A percentile compares a stretch with the other conserved stretches of the same genome.
Conservation (phyloP, 1,284 basidiomycete species). For the Irpex sp. region DNA sequence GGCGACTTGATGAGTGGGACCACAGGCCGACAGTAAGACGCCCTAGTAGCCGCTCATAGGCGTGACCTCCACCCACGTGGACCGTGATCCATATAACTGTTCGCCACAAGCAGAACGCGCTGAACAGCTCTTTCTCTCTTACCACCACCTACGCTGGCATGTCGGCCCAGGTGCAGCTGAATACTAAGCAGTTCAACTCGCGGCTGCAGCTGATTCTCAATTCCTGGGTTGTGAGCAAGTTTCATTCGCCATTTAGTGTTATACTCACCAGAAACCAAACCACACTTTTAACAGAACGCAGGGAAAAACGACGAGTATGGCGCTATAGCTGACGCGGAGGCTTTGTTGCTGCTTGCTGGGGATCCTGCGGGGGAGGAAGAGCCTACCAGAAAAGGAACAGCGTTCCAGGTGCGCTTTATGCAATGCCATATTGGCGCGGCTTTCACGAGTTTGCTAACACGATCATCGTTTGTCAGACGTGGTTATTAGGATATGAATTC, state of each 20-base stretch:
- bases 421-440: slow-evolving; percentile 7
- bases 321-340: slow-evolving; percentile 63
- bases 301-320: slow-evolving; percentile 68
- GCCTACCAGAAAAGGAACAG: slow-evolving; percentile 83
- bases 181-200: slow-evolving; percentile 54
- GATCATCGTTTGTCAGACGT: slow-evolving; percentile 57
- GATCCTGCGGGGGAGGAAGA: slow-evolving; percentile 84
- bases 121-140: slow-evolving; percentile 14
- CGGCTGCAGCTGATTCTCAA: slow-evolving; percentile 68
- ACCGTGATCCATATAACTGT: slow-evolving; percentile 17
- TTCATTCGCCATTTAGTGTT: slow-evolving; percentile 1
- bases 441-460: slow-evolving; percentile 11
- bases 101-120: slow-evolving; percentile 20
- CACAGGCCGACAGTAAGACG: not conserved
- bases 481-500: slow-evolving; percentile 96
- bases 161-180: slow-evolving; percentile 37
- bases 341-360: slow-evolving; percentile 77
- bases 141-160: slow-evolving; percentile 12
- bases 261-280: not conserved
- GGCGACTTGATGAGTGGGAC: not conserved
- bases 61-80: slow-evolving; percentile 9
- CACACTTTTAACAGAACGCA: slow-evolving; percentile 40
- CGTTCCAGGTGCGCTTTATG: slow-evolving; percentile 70
- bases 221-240: slow-evolving; percentile 67
- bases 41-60: slow-evolving; percentile 13